phyloP scores from a whole-genome alignment of 2,329 filamentous ascomycete species.

The Cladosporium sp. region DNA sequence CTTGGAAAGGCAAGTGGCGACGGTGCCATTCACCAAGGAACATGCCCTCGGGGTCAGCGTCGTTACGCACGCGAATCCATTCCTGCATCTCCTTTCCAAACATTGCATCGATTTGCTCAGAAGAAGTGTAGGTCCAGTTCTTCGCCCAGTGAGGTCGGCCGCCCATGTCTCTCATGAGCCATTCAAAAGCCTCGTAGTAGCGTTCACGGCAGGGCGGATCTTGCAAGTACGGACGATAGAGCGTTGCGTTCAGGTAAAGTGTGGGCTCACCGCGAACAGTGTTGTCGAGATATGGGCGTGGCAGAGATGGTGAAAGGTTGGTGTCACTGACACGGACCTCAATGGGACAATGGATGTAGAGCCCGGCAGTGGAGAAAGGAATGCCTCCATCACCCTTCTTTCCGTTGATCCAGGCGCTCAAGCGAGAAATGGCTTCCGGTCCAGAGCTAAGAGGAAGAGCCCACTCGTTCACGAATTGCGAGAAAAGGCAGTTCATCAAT shows the following conservation, averaged over 20 bases:
- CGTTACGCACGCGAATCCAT: conserved; percentile 68
- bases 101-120: conserved; percentile 62
- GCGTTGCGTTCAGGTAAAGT: conserved; percentile 84
- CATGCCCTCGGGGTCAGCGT: conserved; percentile 77
- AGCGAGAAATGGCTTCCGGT: conserved; percentile 78
- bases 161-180: conserved; percentile 81
- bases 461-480: conserved; percentile 99
- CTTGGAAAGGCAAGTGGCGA: conserved; percentile 57
- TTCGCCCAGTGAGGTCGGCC: conserved; percentile 90
- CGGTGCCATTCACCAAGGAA: conserved; percentile 91
- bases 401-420: conserved; percentile 82
- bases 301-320: conserved; percentile 43
- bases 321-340: conserved; percentile 87
- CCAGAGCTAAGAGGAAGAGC: conserved; percentile 83
- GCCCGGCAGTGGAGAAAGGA: conserved; percentile 73
- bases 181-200: conserved; percentile 90
- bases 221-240: conserved; percentile 77
- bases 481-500: conserved; percentile 96
- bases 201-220: conserved; percentile 74
- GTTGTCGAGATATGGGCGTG: conserved; percentile 71
- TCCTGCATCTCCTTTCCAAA: conserved; percentile 68
- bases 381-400: conserved; percentile 70
- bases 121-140: conserved; percentile 69
- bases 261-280: conserved; percentile 69
- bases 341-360: conserved; percentile 87